Conservation (phyloP, 1,284 basidiomycete genomes). For the Chiua sp. region DNA sequence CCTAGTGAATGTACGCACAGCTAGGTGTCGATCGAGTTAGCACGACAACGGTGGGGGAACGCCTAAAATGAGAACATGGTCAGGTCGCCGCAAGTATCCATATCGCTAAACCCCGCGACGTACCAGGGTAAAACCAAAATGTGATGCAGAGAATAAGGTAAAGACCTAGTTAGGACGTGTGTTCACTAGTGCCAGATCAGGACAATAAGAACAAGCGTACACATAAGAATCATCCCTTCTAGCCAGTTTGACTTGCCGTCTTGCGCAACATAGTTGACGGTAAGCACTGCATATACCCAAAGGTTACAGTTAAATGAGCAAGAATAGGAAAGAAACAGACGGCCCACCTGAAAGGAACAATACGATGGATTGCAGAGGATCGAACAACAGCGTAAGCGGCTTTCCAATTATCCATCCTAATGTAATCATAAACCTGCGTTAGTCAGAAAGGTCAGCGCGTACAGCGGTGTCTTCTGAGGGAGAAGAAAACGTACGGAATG, state of each 20-base stretch:
- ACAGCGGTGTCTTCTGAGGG: constrained; percentile 44
- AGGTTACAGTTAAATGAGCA: background rate
- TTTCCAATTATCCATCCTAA: constrained; percentile 74
- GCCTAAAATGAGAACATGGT: constrained; percentile 9
- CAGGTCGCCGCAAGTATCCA: background rate
- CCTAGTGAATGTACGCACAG: background rate
- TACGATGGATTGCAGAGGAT: constrained; percentile 79
- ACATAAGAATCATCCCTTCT: constrained; percentile 76
- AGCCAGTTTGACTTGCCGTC: constrained; percentile 89
- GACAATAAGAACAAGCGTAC: constrained; percentile 36
- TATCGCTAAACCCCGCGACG: constrained; percentile 32
- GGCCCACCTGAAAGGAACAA: constrained; percentile 51
- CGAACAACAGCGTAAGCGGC: constrained; percentile 78
- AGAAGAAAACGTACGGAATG: constrained; percentile 61
- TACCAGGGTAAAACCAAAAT: constrained; percentile 53
- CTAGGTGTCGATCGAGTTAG: background rate
- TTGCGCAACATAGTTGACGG: constrained; percentile 80
- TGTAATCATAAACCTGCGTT: constrained; percentile 59
- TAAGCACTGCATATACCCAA: constrained; percentile 52
- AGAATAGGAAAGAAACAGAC: background rate
- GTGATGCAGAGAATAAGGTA: constrained; percentile 42
- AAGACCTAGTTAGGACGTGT: constrained; percentile 41
- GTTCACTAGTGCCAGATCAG: background rate
- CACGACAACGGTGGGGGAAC: background rate
- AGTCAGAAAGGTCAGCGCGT: constrained; percentile 54